Base-by-base conservation (phyloP, 139 green algal genomes). In the Eudorina sp. region DNA sequence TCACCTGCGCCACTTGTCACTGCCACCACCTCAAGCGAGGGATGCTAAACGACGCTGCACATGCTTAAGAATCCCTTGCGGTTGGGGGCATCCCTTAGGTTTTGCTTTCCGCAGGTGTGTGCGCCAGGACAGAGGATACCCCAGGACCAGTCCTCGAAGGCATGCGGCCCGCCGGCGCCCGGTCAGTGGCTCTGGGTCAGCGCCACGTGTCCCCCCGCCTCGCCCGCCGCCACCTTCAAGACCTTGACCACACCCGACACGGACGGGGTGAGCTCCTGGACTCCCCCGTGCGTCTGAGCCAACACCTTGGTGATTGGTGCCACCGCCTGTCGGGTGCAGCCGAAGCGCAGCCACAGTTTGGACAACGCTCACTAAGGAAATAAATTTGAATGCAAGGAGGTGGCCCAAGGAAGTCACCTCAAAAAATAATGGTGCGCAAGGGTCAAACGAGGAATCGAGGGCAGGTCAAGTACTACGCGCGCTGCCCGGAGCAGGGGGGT, bases 241-340 rank as follows among this genome's bases (percentile, higher is more conserved):
- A 85, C 16, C 38, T 55, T 55, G 31, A 85, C 78, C 1, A 85
- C 31, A 29, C 78, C 78, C 13, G 23, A 41, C 58, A 85, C 78
- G 4, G 40, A 3, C 1, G 78, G 78, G 29, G 36, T 43, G 0
- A 85, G 78, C 29, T 25, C 9, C 36, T 85, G 78, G 13, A 7
- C 7, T 55, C 78, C 78, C 36, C 41, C 38, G 27, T 55, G 58
- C 4, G 53, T 53, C 19, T 70, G 36, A 36, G 31, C 78, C 9
- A 43, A 4, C 55, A 85, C 78, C 4, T 55, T 55, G 13, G 60
- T 1, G 9, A 85, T 29, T 3, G 78, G 78, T 14, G 78, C 78
- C 2, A 85, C 78, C 9, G 78, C 78, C 77, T 84, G 77, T 2
- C 4, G 36, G 68, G n/a, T 3, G 46, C 8, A 48, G 31, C 34